Evolutionary conservation across 371 early-diverging fungal species (phyloP).

Genomic region (Mortierella sp.): DNA sequence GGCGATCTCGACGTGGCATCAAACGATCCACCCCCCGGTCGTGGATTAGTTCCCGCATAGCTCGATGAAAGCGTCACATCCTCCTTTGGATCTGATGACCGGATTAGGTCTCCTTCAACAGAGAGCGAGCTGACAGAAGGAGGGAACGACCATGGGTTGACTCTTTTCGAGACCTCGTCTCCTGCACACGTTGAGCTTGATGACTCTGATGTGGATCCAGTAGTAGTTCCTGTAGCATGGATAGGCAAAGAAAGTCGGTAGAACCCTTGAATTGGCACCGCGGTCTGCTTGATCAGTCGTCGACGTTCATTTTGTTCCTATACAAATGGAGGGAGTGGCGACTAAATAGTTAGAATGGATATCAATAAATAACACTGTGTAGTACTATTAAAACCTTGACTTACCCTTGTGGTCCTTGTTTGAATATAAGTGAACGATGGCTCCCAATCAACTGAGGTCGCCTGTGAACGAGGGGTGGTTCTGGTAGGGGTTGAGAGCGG

Average conservation of each 20-base stretch:
- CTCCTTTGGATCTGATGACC: slow-evolving; percentile 20
- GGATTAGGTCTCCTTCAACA: slow-evolving; percentile 18
- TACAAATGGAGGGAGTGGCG: background rate
- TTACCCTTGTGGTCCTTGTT: slow-evolving; percentile 7
- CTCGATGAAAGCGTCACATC: slow-evolving; percentile 14
- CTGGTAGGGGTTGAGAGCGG: background rate
- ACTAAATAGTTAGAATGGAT: slow-evolving; percentile 11
- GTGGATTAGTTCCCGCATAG: slow-evolving; percentile 9
- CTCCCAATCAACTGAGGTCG: background rate
- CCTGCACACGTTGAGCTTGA: background rate
- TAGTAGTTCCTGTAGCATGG: background rate
- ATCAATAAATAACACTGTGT: background rate
- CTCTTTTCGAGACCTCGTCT: background rate
- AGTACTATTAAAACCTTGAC: background rate
- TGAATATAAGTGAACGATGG: background rate
- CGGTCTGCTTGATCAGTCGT: slow-evolving; percentile 24
- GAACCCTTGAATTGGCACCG: slow-evolving; percentile 21
- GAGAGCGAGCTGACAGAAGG: slow-evolving; percentile 19
- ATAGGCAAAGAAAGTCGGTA: background rate
- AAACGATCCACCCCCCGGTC: slow-evolving; percentile 11
- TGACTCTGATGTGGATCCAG: background rate
- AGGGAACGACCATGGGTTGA: slow-evolving; percentile 33
- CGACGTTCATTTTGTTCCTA: slow-evolving; percentile 13
- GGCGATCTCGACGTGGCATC: background rate
- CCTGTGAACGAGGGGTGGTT: background rate